Evolutionary conservation across 805 yeast species (phyloP), one percentile per base, ranked within the genome.

Genomic region (Wickerhamia fluorescens): DNA sequence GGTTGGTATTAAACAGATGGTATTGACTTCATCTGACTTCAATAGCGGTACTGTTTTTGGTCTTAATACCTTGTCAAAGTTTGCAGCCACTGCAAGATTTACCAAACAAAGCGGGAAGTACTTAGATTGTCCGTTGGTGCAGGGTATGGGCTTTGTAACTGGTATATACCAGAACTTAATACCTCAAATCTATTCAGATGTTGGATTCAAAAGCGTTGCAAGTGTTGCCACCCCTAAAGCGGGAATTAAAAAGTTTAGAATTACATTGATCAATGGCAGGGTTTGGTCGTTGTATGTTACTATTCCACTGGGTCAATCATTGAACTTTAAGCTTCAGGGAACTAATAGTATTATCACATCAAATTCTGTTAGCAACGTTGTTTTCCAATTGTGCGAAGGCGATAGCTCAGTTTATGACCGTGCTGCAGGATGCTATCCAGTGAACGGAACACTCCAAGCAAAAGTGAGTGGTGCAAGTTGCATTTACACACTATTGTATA

Each of bases 81-180:
- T 18, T 18, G 20, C 9, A 18, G 7, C 10, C 9, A 18, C 7
- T 18, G 9, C 10, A 8, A 7, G 20, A 8, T 10, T 18, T 18
- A 18, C 7, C 10, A 8, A 8, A 10, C 7, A 18, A 8, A 10
- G 20, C 9, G 7, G 9, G 9, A 18, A 18, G 10, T 18, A 18
- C 20, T 8, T 18, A 8, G 9, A 8, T 7, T 18, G 10, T 27
- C 74, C 77, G 3, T 38, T 76, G 24, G 77, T 72, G 10, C 71
- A 69, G 44, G 82, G 82, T 33, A 69, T 73, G 74, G 82, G 80
- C 11, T 62, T 73, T 37, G 60, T 61, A 5, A 65, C 77, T 4
- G 74, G 69, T 16, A 46, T 78, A 38, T 66, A 69, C 38, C 53
- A 68, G 45, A 56, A 61, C 35, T 54, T 77, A 42, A 62, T 63